Evolutionary conservation across 129 eudicot genomes (phyloP).

Genomic region (Kitagawia praeruptora): DNA sequence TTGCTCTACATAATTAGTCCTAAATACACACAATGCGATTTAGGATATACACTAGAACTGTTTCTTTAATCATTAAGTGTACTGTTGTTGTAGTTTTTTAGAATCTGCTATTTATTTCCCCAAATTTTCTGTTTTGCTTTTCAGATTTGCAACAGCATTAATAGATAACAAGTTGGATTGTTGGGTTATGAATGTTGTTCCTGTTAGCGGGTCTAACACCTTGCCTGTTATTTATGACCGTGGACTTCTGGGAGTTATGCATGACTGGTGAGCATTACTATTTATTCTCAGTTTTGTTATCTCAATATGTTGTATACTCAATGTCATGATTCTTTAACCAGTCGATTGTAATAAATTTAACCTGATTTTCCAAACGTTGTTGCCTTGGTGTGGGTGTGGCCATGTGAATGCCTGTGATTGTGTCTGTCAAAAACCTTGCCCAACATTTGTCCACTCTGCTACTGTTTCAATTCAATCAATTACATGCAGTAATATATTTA

Average conservation of each 20-base stretch:
- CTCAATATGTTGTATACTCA: neutral
- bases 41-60: neutral
- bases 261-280: conserved; percentile 65
- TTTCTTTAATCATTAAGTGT: neutral
- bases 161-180: conserved; percentile 60
- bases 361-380: neutral
- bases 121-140: conserved; percentile 7
- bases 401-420: neutral
- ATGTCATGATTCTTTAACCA: neutral
- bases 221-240: conserved; percentile 94
- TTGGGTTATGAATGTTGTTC: conserved; percentile 96
- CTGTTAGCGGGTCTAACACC: conserved; percentile 85
- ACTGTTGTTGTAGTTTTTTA: neutral
- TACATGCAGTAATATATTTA: neutral
- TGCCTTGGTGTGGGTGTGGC: neutral
- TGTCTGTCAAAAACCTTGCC: neutral
- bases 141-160: conserved; percentile 95
- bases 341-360: neutral
- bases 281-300: neutral
- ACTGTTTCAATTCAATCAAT: neutral
- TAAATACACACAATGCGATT: neutral
- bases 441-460: neutral
- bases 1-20: neutral
- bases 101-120: neutral
- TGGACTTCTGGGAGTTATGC: conserved; percentile 94